Evolutionary conservation across 2,329 filamentous ascomycete genomes (phyloP), one percentile per base, ranked within the genome.

Genomic region (Monascus ruber): DNA sequence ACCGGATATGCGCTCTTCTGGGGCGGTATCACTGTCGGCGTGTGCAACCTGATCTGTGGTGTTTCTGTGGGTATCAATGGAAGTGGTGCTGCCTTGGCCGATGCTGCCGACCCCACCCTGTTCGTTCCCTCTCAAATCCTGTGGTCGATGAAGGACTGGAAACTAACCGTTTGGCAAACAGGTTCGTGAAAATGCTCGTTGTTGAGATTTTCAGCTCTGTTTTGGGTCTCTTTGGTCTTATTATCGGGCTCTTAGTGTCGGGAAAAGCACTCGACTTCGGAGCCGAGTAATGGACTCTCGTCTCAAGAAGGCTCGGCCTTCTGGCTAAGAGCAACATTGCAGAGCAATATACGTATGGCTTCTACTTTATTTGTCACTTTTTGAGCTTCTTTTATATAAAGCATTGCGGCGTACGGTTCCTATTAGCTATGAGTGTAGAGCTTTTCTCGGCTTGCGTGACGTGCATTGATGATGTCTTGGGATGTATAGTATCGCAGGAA

Each of bases 121-220:
- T 94, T 73, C 56, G 86, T 73, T 26, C 29, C 24, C 34, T 31
- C 24, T 40, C 35, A 24, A 28, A 32, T 31, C 5, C 6, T 32
- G 11, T 35, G 27, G 26, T 42, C 11, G 33, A 24, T 10, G 29
- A 9, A 38, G 36, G 35, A 26, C 7, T 17, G 11, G 27, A 26
- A 24, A 35, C 32, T 43, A 38, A 47, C 39, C 26, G 33, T 36
- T 0, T 35, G 34, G 44, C 48, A 38, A 31, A 11, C 46, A 94
- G 88, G 39, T 98, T 98, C 66, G 89, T 98, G 67, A 95, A 94
- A 71, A 94, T 98, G 51, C 79, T 98, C 38, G 89, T 98, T 51
- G 93, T 98, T 56, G 93, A 98, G 67, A 98, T 98, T 62, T 98
- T 98, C 73, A 95, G 88, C 62, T 96, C 89, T 32, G 89, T 98